Evolutionary conservation across 148 eudicot species (phyloP), one percentile per base, ranked within the genome.

Genomic region (Selenicereus undatus): DNA sequence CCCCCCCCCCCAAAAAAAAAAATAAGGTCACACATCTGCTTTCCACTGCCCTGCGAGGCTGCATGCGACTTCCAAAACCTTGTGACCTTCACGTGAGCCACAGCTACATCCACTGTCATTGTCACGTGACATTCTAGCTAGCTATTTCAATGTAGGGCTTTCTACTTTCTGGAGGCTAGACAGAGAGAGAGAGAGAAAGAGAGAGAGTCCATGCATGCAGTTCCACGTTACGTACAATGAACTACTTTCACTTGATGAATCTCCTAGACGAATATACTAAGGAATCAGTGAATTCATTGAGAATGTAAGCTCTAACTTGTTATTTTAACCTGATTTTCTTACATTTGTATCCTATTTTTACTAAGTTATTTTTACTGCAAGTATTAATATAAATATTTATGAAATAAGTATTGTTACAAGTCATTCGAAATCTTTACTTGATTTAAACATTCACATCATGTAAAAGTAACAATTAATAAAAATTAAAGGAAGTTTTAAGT

Each of bases 51-150:
- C n/a, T 12, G 32, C 66, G 54, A n/a, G 71, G 8, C 71, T 62
- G 27, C 79, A n/a, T 32, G 32, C n/a, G 51, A 77, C 32, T 6
- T 74, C 24, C 64, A 69, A 22, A 43, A 26, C 36, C 29, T 30
- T 56, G 26, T 52, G 62, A 43, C 27, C 26, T 56, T 82, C 73
- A 82, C 81, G 77, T 71, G 84, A 77, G 84, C n/a, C 35, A 50
- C 72, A 76, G 72, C 39, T 14, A 12, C 29, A 21, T 20, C 74
- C 48, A 64, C 68, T 64, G 68, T n/a, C 68, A 64, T 64, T 10
- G 62, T 64, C 68, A 64, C 68, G 68, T 64, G 68, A 64, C 68
- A 64, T 64, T 17, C 29, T 56, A 56, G 62, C 62, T 52, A 17
- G 9, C 58, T 56, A n/a, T n/a, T 3, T 8, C 68, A 22, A 5